Conservation (phyloP, 768 basidiomycete species). For the Naematelia aurantialba region DNA sequence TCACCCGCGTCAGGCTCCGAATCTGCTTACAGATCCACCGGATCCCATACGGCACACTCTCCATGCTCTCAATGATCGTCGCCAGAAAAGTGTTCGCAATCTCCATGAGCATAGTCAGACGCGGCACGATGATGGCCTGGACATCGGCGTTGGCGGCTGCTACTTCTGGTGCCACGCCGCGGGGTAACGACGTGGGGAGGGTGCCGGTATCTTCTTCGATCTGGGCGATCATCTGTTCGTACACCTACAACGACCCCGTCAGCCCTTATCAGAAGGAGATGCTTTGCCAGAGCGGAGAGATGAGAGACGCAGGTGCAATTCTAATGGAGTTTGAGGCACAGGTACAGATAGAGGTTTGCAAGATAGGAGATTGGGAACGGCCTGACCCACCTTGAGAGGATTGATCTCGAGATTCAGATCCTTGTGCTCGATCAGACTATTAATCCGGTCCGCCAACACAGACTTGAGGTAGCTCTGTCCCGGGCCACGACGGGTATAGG, state of each 20-base stretch:
- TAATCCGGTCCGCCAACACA: constrained; percentile 95
- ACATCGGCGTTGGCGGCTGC: constrained; percentile 92
- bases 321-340: too few species aligned
- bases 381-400: constrained; percentile 82
- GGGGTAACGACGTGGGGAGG: constrained; percentile 82
- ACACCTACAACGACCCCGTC: constrained; percentile 70
- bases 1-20: constrained; percentile 84
- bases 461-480: constrained; percentile 98
- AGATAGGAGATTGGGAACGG: neutral
- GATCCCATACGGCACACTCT: constrained; percentile 97
- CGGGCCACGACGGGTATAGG: constrained; percentile 96
- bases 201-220: constrained; percentile 96
- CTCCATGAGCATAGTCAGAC: constrained; percentile 98
- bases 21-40: constrained; percentile 99
- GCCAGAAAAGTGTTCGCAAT: constrained; percentile 96
- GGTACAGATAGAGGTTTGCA: neutral
- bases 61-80: constrained; percentile 97
- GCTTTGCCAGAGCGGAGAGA: constrained; percentile 7
- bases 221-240: constrained; percentile 99
- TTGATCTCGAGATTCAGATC: constrained; percentile 99
- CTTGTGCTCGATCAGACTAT: constrained; percentile 98
- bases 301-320: too few species aligned
- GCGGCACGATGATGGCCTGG: constrained; percentile 94
- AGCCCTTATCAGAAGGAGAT: too few species aligned
- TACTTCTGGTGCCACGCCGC: constrained; percentile 89